Base-by-base conservation (phyloP, 177 flowering plant genomes). In the Vitis hybrid region DNA sequence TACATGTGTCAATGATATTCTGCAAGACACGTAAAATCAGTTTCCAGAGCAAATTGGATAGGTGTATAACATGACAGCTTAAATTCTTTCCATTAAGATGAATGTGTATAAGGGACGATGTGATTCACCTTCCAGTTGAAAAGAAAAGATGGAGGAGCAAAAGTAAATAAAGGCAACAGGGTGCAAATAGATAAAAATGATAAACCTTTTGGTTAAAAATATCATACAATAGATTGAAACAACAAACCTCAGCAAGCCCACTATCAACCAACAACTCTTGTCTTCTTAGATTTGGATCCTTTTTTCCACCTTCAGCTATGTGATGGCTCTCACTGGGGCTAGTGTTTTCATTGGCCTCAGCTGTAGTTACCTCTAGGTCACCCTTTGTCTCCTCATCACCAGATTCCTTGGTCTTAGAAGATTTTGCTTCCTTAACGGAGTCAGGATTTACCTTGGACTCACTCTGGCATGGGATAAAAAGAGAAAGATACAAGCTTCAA, bases 171-270 rank as follows among this genome's bases (percentile, higher is more conserved):
- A 67, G 70, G 64, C 33, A 74, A 74, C 55, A 16, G 60, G n/a
- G 55, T 49, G 10, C 22, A 3, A 33, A 62, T 4, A 4, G 49
- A 55, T 33, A 26, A 62, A 55, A 51, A 16, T 16, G 11, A 5
- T 8, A 14, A 16, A 52, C 10, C 26, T 39, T 39, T 39, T 39
- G 8, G 45, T 39, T 39, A 5, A 9, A 26, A 39, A 64, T 14
- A 45, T 14, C 6, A 72, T 63, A 58, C 22, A 18, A 19, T 26
- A 19, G 9, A 60, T 48, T 6, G 51, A 63, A 72, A 58, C 16
- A 62, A 78, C 83, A 68, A 73, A 95, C 99, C 99, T 96, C 93
- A 57, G 93, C 98, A 69, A 96, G 94, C 62, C 98, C 97, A 71
- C 97, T 93, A 55, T 86, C 60, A 55, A 96, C 73, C 72, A 96